A percentile compares a stretch with the other conserved stretches of the same genome.
Conservation (phyloP, 2,329 filamentous ascomycete species). For the Botrytis squamosa region DNA sequence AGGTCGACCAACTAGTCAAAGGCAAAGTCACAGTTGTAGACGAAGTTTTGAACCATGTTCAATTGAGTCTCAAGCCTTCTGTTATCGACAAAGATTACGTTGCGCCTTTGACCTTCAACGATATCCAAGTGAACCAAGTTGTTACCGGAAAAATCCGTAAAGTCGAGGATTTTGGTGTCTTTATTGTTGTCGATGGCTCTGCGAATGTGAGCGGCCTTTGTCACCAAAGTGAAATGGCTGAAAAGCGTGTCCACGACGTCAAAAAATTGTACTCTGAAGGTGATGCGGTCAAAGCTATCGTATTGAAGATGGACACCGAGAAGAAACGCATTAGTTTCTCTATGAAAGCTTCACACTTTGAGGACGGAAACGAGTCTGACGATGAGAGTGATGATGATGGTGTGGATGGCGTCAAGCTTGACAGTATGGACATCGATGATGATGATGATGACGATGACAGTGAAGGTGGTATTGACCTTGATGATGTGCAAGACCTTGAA, state of each 20-base stretch:
- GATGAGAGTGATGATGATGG: conserved; percentile 48
- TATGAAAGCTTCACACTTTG: conserved; percentile 89
- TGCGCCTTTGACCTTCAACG: conserved; percentile 69
- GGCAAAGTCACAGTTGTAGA: conserved; percentile 79
- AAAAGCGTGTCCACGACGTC: conserved; percentile 78
- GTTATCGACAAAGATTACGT: conserved; percentile 77
- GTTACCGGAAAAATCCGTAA: conserved; percentile 90
- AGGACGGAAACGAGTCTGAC: conserved; percentile 54
- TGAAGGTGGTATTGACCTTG: conserved; percentile 39
- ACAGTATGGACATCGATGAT: conserved; percentile 48
- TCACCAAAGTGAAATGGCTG: conserved; percentile 88
- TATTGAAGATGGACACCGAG: conserved; percentile 73
- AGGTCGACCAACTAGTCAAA: conserved; percentile 85
- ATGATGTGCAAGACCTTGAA: conserved; percentile 45
- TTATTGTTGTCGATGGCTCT: conserved; percentile 85
- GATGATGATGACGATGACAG: conserved; percentile 44
- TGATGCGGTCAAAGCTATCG: conserved; percentile 88
- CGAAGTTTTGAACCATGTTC: conserved; percentile 65
- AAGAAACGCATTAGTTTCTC: conserved; percentile 84
- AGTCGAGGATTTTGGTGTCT: conserved; percentile 92
- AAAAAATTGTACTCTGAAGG: conserved; percentile 85
- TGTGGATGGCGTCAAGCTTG: conserved; percentile 45
- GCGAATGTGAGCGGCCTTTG: conserved; percentile 89
- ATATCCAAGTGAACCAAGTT: conserved; percentile 75
- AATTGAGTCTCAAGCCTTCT: conserved; percentile 85